These are phyloP conservation scores for Saccharomyces hybrid DNA, from an alignment of 1,139 yeast species.

Conservation along the genomic window DNA sequence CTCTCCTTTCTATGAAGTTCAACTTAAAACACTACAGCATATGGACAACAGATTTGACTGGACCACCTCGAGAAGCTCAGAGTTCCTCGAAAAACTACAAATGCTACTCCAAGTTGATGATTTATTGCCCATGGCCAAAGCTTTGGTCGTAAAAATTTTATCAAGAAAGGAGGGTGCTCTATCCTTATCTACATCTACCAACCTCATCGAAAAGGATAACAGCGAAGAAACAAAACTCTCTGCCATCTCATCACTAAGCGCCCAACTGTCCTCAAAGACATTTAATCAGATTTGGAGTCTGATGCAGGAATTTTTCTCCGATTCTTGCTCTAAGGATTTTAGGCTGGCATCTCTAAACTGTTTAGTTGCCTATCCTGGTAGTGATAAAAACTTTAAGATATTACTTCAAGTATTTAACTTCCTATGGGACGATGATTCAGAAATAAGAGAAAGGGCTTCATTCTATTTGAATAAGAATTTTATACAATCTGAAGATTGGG, in stretches of 20 bases:
- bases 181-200: slow-evolving; percentile 26
- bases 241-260: slow-evolving; percentile 45
- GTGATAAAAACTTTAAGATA: slow-evolving; percentile 9
- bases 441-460: slow-evolving; percentile 22
- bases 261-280: slow-evolving; percentile 30
- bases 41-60: slow-evolving; percentile 13
- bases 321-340: slow-evolving; percentile 39
- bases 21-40: slow-evolving; percentile 37
- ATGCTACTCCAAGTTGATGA: slow-evolving; percentile 27
- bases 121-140: slow-evolving; percentile 40
- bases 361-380: slow-evolving; percentile 30
- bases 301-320: slow-evolving; percentile 34
- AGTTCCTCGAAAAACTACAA: slow-evolving; percentile 23
- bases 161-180: slow-evolving; percentile 21
- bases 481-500: neutral
- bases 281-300: slow-evolving; percentile 32
- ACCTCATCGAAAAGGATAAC: slow-evolving; percentile 22
- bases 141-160: slow-evolving; percentile 38
- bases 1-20: slow-evolving; percentile 45
- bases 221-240: slow-evolving; percentile 44
- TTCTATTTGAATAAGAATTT: neutral
- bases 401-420: slow-evolving; percentile 34
- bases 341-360: slow-evolving; percentile 46
- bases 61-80: slow-evolving; percentile 13
- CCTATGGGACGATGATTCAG: slow-evolving; percentile 56